A percentile compares a stretch with the other conserved stretches of the same genome.
Conservation (phyloP, 1,284 basidiomycete species). For the Omphalotus olearius region DNA sequence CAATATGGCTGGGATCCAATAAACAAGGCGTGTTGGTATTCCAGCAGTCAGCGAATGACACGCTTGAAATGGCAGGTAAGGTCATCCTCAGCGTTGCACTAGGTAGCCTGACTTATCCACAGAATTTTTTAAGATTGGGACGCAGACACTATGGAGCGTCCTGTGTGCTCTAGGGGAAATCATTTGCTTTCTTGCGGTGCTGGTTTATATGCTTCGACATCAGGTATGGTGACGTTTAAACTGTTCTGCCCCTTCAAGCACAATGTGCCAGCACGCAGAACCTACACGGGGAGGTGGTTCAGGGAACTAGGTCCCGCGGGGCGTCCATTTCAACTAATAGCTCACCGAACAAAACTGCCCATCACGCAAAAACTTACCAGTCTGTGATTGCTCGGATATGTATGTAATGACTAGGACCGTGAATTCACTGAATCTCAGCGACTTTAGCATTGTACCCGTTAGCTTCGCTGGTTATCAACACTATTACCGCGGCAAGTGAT, state of each 20-base stretch:
- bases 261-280: not conserved
- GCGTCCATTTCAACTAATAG: not conserved
- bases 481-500: constrained; percentile 16
- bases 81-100: not conserved
- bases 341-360: not conserved
- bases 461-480: constrained; percentile 19
- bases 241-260: not conserved
- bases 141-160: constrained; percentile 21
- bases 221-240: constrained; percentile 8
- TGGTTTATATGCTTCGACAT: constrained; percentile 14
- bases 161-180: constrained; percentile 20
- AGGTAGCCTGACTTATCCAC: not conserved
- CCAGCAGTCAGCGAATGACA: constrained; percentile 9
- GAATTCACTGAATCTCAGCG: no score
- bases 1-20: constrained; percentile 21
- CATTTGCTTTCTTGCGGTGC: constrained; percentile 17
- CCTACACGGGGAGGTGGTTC: not conserved
- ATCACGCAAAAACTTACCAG: constrained; percentile 10
- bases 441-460: constrained; percentile 21
- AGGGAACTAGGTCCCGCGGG: not conserved
- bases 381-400: constrained; percentile 20
- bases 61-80: constrained; percentile 18
- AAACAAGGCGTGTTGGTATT: constrained; percentile 19
- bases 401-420: not conserved
- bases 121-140: constrained; percentile 10